Conservation (phyloP, 2,329 filamentous ascomycete species). For the Macrophomina phaseolina region DNA sequence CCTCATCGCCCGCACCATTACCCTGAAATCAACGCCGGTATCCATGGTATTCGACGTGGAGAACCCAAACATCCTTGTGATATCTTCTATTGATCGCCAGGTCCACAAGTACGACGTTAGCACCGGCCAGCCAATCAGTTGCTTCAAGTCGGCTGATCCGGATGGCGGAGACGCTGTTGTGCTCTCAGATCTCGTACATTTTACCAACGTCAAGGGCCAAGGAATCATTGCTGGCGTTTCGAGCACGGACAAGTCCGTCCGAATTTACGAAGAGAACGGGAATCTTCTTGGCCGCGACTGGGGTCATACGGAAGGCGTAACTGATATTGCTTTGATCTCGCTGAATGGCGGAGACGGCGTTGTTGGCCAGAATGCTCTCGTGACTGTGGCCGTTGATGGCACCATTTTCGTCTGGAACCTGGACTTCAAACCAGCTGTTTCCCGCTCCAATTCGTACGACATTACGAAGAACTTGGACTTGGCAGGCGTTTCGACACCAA, state of each 20-base stretch:
- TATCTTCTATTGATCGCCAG: conserved; percentile 68
- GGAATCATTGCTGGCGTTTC: conserved; percentile 84
- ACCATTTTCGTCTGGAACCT: conserved; percentile 57
- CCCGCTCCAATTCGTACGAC: conserved; percentile 37
- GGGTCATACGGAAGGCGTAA: conserved; percentile 94
- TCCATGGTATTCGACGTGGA: conserved; percentile 78
- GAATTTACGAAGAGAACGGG: conserved; percentile 85
- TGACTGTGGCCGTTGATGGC: conserved; percentile 57
- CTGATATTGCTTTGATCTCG: conserved; percentile 69
- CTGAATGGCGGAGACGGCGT: conserved; percentile 47
- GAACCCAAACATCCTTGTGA: conserved; percentile 59
- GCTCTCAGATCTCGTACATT: conserved; percentile 74
- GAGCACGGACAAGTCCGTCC: conserved; percentile 92
- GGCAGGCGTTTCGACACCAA: conserved; percentile 38
- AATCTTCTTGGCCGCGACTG: conserved; percentile 84
- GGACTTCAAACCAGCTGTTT: conserved; percentile 34
- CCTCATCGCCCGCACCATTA: conserved; percentile 75
- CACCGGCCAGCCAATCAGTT: conserved; percentile 71
- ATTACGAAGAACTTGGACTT: conserved; percentile 46
- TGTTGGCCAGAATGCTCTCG: conserved; percentile 52
- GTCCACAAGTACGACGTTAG: conserved; percentile 66
- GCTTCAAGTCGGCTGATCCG: conserved; percentile 83
- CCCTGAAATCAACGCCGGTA: conserved; percentile 83
- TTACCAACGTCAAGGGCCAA: conserved; percentile 61
- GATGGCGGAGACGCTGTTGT: conserved; percentile 82